phyloP scores from a whole-genome alignment of 148 eudicot species.

The Chenopodium album region DNA sequence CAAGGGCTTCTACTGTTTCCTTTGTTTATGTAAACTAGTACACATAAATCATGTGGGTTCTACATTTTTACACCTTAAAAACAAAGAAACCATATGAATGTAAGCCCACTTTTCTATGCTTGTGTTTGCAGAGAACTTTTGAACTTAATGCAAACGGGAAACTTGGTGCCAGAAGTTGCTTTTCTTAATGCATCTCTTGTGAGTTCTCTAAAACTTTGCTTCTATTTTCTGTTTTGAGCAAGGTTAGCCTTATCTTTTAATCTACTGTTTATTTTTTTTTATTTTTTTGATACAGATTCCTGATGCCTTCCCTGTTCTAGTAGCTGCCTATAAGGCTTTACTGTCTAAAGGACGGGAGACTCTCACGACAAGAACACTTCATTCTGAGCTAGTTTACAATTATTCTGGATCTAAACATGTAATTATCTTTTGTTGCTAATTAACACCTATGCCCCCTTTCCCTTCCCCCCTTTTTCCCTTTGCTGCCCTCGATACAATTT shows the following conservation, averaged over 20 bases:
- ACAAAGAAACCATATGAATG: no score
- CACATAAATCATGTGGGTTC: neutral
- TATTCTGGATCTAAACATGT: constrained; percentile 97
- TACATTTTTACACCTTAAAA: no score
- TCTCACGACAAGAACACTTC: constrained; percentile 74
- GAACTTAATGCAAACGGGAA: neutral
- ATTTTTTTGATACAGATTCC: constrained; percentile 54
- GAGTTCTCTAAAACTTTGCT: neutral
- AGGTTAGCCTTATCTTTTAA: neutral
- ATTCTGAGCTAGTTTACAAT: constrained; percentile 91
- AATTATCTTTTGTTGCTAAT: constrained; percentile 18
- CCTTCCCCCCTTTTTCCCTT: neutral
- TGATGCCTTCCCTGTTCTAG: constrained; percentile 84
- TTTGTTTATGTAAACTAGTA: neutral
- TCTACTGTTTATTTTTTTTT: neutral
- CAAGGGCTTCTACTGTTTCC: no score
- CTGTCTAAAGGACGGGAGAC: constrained; percentile 69
- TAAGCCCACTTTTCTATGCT: neutral
- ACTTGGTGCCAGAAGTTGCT: neutral
- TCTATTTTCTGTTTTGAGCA: neutral
- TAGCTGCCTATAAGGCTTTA: constrained; percentile 85
- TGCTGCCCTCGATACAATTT: neutral
- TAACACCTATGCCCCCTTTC: neutral
- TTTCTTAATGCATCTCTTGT: neutral
- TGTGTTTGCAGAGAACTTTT: neutral